Percentiles rank a stretch among this genome's conserved stretches.
Evolutionary conservation across 2,329 filamentous ascomycete genomes (phyloP).

Genomic region (Verticillium albo-atrum): DNA sequence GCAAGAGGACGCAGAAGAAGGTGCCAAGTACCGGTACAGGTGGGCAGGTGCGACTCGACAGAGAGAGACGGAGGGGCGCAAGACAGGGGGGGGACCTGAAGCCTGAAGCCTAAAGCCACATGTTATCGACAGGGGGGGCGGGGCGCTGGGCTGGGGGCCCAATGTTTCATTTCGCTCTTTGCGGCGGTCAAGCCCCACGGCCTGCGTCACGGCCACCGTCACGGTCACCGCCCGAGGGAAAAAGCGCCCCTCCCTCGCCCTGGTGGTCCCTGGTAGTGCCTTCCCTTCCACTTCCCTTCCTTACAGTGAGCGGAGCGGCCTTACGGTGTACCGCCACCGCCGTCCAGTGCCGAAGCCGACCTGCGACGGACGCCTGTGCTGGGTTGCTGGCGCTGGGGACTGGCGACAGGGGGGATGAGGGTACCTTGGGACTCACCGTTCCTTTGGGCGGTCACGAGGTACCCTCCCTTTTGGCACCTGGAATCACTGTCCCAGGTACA

Average conservation of each 20-base stretch:
- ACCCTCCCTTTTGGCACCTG: too few species aligned
- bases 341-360: not conserved
- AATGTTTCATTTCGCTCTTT: slow-evolving; percentile 14
- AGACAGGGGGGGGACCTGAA: not conserved
- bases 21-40: not conserved
- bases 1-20: not conserved
- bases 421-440: too few species aligned
- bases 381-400: too few species aligned
- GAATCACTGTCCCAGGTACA: too few species aligned
- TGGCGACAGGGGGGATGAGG: too few species aligned
- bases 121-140: not conserved
- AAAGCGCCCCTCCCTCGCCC: not conserved
- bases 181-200: slow-evolving; percentile 12
- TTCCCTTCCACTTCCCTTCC: not conserved
- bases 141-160: not conserved
- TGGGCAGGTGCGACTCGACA: not conserved
- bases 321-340: not conserved
- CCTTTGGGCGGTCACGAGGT: too few species aligned
- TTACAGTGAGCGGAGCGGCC: not conserved
- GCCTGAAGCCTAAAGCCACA: not conserved
- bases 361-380: not conserved
- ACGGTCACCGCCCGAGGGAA: slow-evolving; percentile 11
- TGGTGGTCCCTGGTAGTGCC: not conserved
- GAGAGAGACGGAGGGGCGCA: not conserved
- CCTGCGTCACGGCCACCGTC: slow-evolving; percentile 8